Evolutionary conservation across 352 stramenopile genomes (phyloP).

Genomic region (Thalassiosira gravida): DNA sequence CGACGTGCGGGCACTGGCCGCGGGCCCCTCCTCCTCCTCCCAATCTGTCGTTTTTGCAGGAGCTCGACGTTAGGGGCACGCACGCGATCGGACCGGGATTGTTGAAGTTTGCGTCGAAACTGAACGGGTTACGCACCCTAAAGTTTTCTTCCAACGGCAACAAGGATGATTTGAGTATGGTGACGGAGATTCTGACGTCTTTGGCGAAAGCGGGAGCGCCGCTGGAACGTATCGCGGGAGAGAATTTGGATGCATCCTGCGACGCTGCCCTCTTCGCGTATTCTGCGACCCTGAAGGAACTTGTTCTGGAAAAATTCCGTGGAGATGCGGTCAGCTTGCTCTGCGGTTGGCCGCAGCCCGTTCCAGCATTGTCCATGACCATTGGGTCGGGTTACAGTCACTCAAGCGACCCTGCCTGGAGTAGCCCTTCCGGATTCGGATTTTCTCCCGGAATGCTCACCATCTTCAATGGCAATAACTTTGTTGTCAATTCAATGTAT

Average conservation of each 20-base stretch:
- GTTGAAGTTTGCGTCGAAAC: background rate
- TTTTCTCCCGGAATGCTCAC: background rate
- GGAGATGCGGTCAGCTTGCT: conserved; percentile 22
- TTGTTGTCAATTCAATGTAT: conserved; percentile 1
- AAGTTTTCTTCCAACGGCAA: conserved; percentile 5
- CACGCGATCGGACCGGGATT: conserved; percentile 19
- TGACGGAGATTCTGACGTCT: conserved; percentile 1
- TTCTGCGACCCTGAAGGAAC: background rate
- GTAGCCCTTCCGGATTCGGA: background rate
- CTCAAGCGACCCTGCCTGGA: background rate
- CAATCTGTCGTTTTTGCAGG: conserved; percentile 24
- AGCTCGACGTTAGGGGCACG: conserved; percentile 16
- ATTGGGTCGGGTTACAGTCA: background rate
- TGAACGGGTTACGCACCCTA: conserved; percentile 16
- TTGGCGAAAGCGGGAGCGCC: conserved; percentile 2
- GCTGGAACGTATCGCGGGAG: conserved; percentile 14
- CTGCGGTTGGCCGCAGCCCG: conserved; percentile 9
- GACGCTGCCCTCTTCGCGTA: conserved; percentile 5
- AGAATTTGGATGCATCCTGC: background rate
- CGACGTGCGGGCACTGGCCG: background rate
- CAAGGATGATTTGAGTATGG: too few species aligned
- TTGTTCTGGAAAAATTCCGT: conserved; percentile 17
- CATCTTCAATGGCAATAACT: background rate
- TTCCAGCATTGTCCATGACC: conserved; percentile 17
- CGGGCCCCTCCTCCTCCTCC: conserved; percentile 16